Conservation (phyloP, 768 basidiomycete species). For the Lyophyllum decastes region DNA sequence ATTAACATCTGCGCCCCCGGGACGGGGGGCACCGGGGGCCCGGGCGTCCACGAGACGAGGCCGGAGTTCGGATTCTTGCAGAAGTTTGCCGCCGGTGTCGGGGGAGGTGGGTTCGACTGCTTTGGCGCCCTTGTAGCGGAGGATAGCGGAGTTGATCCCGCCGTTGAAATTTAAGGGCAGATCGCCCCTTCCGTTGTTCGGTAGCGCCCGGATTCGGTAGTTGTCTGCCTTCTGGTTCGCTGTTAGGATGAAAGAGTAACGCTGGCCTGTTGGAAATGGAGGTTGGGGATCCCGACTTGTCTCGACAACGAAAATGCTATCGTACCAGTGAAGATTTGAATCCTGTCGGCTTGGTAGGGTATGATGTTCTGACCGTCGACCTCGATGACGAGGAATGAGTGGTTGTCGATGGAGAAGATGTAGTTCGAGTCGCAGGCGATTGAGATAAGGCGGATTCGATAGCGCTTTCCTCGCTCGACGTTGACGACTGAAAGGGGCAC, state of each 20-base stretch:
- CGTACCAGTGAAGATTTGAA: slow-evolving; percentile 39
- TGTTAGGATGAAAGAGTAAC: slow-evolving; percentile 40
- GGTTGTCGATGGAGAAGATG: slow-evolving; percentile 46
- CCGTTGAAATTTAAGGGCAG: slow-evolving; percentile 1
- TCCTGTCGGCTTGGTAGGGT: slow-evolving; percentile 42
- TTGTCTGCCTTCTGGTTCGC: slow-evolving; percentile 30
- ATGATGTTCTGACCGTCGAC: slow-evolving; percentile 43
- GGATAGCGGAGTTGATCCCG: slow-evolving; percentile 17
- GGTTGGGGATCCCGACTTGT: too few species aligned
- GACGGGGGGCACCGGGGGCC: slow-evolving; percentile 10
- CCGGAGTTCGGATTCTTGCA: slow-evolving; percentile 12
- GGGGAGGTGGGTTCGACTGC: slow-evolving; percentile 3
- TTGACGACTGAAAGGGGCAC: slow-evolving; percentile 32
- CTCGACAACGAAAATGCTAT: too few species aligned
- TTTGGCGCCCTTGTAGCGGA: slow-evolving; percentile 12
- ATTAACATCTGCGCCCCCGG: slow-evolving; percentile 17
- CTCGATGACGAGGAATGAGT: slow-evolving; percentile 53
- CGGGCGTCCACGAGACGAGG: slow-evolving; percentile 1
- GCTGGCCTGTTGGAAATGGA: slow-evolving; percentile 22
- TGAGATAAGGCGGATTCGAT: slow-evolving; percentile 36
- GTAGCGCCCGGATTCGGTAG: slow-evolving; percentile 32
- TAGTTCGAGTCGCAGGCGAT: slow-evolving; percentile 36
- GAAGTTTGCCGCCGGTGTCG: background rate
- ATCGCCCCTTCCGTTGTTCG: background rate
- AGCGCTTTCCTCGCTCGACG: slow-evolving; percentile 32